These are phyloP conservation scores for Trichocladium uniseriatum DNA, from an alignment of 495 filamentous ascomycete genomes.

Conservation along the genomic window DNA sequence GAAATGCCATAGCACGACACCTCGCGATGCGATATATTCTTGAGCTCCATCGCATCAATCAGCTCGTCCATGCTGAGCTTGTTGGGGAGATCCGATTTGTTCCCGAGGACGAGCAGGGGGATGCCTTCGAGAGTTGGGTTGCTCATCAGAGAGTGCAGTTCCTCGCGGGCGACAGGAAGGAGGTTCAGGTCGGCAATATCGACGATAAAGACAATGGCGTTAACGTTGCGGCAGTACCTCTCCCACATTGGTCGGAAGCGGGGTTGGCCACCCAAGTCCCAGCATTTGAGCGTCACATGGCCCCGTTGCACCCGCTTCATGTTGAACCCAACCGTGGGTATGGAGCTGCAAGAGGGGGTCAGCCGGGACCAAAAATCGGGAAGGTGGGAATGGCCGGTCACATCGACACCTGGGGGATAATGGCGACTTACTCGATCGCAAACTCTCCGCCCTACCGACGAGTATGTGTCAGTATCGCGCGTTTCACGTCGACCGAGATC, in stretches of 20 bases:
- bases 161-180: constrained; percentile 80
- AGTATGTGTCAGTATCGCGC: constrained; percentile 7
- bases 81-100: constrained; percentile 87
- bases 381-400: not conserved
- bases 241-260: constrained; percentile 99
- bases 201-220: constrained; percentile 91
- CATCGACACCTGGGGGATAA: constrained; percentile 2
- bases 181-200: constrained; percentile 76
- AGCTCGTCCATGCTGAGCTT: constrained; percentile 88
- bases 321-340: constrained; percentile 97
- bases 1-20: constrained; percentile 99
- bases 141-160: constrained; percentile 79
- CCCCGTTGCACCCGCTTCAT: constrained; percentile 97
- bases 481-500: not conserved
- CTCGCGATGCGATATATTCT: constrained; percentile 80
- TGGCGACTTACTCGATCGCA: constrained; percentile 92
- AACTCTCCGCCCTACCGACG: constrained; percentile 83
- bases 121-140: constrained; percentile 83
- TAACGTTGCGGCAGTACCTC: constrained; percentile 92
- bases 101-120: constrained; percentile 90
- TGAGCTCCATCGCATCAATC: constrained; percentile 86
- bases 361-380: constrained; percentile 26
- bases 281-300: constrained; percentile 98
- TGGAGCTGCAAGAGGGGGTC: constrained; percentile 59
- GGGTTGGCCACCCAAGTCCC: constrained; percentile 96